phyloP scores from a whole-genome alignment of 2,329 filamentous ascomycete genomes.

The Colletotrichum chlorophyti region DNA sequence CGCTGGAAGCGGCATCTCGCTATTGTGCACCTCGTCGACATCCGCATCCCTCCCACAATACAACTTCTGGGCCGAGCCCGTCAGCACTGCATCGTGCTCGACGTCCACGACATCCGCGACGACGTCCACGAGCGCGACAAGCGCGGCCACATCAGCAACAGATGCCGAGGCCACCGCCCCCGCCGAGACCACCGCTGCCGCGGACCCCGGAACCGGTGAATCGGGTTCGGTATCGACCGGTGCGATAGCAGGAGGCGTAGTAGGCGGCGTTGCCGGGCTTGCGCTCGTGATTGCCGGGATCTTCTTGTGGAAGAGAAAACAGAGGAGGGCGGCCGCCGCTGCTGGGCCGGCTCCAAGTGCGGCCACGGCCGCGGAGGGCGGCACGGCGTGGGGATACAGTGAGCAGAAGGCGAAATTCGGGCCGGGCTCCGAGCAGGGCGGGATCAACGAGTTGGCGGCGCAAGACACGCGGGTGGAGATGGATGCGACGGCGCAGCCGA shows the following conservation, averaged over 20 bases:
- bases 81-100: conserved; percentile 4
- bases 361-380: neutral
- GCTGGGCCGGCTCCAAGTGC: neutral
- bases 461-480: neutral
- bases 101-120: neutral
- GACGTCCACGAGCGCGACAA: neutral
- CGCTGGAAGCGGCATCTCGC: neutral
- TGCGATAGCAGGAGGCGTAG: neutral
- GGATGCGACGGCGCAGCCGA: neutral
- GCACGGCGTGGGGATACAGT: neutral
- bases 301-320: neutral
- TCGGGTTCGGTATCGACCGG: neutral
- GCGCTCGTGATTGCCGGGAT: neutral
- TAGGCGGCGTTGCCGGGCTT: neutral
- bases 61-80: neutral
- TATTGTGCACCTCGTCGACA: conserved; percentile 1
- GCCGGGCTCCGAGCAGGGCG: neutral
- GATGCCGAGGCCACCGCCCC: neutral
- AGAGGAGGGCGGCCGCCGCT: neutral
- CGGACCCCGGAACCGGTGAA: neutral
- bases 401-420: neutral
- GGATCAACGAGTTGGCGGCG: neutral
- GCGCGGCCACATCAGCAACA: neutral
- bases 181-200: neutral
- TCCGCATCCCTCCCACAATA: neutral